These are phyloP conservation scores for Beauveria brongniartii DNA, from an alignment of 2,329 filamentous ascomycete species.

Conservation along the genomic window DNA sequence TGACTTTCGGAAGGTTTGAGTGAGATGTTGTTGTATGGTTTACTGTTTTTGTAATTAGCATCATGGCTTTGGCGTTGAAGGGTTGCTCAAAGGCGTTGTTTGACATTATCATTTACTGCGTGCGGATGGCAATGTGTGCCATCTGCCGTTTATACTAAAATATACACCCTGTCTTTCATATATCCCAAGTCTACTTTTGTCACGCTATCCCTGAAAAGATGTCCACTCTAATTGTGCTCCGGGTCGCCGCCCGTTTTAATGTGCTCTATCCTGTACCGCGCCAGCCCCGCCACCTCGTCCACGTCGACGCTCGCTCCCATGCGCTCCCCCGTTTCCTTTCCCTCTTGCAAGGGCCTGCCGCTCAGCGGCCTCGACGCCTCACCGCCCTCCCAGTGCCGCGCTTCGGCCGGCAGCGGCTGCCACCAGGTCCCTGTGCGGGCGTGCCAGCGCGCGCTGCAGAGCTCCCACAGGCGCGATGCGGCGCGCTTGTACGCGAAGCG, in stretches of 20 bases:
- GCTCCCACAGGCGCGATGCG: conserved; percentile 71
- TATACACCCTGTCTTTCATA: background rate
- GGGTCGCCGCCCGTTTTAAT: conserved; percentile 21
- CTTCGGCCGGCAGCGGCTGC: conserved; percentile 56
- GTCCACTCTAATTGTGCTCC: background rate
- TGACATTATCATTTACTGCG: background rate
- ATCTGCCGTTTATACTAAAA: background rate
- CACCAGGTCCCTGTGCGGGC: conserved; percentile 59
- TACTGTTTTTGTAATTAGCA: background rate
- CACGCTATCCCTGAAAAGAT: background rate
- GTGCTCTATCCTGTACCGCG: conserved; percentile 29
- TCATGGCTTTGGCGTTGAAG: conserved; percentile 8
- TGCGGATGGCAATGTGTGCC: background rate
- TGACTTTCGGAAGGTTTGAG: background rate
- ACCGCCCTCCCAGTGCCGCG: conserved; percentile 57
- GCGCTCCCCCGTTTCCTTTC: conserved; percentile 18
- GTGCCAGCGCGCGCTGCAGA: conserved; percentile 69
- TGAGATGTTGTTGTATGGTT: background rate
- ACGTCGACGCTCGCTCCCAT: conserved; percentile 28
- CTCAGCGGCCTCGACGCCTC: conserved; percentile 18
- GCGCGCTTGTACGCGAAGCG: conserved; percentile 74
- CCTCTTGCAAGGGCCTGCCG: conserved; percentile 4
- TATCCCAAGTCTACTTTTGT: background rate
- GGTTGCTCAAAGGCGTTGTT: background rate
- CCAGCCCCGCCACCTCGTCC: conserved; percentile 31